phyloP scores from a whole-genome alignment of 768 basidiomycete species.

The Vararia minispora region DNA sequence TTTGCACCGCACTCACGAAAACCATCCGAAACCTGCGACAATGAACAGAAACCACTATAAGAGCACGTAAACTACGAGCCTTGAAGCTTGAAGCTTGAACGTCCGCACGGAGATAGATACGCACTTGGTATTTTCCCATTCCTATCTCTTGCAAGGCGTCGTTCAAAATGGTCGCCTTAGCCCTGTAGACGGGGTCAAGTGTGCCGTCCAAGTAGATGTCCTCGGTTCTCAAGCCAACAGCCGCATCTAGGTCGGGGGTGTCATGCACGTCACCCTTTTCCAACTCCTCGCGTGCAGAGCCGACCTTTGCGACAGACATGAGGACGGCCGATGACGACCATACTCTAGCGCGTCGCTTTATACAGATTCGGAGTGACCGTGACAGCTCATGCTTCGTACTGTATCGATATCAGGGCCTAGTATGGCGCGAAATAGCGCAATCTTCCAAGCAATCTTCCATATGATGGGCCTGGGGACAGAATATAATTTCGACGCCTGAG shows the following conservation, averaged over 20 bases:
- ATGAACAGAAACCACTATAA: conserved; percentile 49
- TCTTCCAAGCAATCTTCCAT: too few species aligned
- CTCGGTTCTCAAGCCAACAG: conserved; percentile 1
- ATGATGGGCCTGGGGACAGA: too few species aligned
- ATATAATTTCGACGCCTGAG: too few species aligned
- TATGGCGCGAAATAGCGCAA: too few species aligned
- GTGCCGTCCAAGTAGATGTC: conserved; percentile 3
- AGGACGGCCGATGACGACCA: too few species aligned
- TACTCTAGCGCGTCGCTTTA: too few species aligned
- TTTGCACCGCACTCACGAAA: conserved; percentile 48
- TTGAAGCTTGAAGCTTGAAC: neutral
- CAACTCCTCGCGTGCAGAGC: too few species aligned
- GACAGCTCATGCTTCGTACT: too few species aligned
- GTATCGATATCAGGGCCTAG: too few species aligned
- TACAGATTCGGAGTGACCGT: too few species aligned
- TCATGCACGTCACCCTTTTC: too few species aligned
- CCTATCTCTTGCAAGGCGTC: conserved; percentile 40
- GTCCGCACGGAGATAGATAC: conserved; percentile 2
- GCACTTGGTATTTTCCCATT: conserved; percentile 45
- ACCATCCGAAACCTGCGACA: conserved; percentile 66
- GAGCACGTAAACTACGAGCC: neutral
- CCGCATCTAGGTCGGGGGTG: neutral
- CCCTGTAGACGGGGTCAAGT: conserved; percentile 35
- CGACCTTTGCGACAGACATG: too few species aligned
- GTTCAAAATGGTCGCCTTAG: conserved; percentile 37